phyloP scores from a whole-genome alignment of 73 alveolate genomes.

The Uronychia setigera region DNA sequence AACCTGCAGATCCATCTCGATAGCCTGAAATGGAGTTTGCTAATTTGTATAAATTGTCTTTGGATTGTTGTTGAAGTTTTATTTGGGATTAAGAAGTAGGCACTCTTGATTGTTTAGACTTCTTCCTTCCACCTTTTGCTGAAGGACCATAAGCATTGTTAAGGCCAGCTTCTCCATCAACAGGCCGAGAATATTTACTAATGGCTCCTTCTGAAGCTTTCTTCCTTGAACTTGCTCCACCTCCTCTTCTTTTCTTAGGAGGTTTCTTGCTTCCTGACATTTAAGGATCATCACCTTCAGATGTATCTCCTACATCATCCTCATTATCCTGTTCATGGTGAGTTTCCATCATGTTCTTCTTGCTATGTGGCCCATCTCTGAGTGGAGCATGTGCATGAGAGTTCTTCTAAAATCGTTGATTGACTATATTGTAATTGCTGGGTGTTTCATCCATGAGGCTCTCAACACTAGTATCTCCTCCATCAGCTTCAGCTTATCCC shows the following conservation, averaged over 20 bases:
- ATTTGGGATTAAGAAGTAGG: neutral
- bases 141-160: neutral
- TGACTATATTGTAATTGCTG: slow-evolving; percentile 2
- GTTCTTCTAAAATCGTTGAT: neutral
- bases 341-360: neutral
- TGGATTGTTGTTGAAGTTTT: neutral
- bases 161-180: neutral
- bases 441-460: slow-evolving; percentile 8
- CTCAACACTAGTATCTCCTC: slow-evolving; percentile 3
- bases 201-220: neutral
- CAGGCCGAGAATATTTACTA: neutral
- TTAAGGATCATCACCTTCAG: slow-evolving; percentile 21
- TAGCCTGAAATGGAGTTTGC: slow-evolving; percentile 5
- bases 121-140: neutral
- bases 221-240: neutral
- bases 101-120: neutral
- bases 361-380: neutral
- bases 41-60: slow-evolving; percentile 1
- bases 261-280: neutral
- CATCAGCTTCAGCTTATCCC: neutral
- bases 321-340: slow-evolving; percentile 8
- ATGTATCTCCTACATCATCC: slow-evolving; percentile 15
- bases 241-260: neutral
- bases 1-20: neutral
- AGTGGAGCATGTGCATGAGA: slow-evolving; percentile 8